Percentiles rank a stretch among this genome's conserved stretches.
Conservation (phyloP, 108 stramenopile genomes). For the Bacterosira constricta region DNA sequence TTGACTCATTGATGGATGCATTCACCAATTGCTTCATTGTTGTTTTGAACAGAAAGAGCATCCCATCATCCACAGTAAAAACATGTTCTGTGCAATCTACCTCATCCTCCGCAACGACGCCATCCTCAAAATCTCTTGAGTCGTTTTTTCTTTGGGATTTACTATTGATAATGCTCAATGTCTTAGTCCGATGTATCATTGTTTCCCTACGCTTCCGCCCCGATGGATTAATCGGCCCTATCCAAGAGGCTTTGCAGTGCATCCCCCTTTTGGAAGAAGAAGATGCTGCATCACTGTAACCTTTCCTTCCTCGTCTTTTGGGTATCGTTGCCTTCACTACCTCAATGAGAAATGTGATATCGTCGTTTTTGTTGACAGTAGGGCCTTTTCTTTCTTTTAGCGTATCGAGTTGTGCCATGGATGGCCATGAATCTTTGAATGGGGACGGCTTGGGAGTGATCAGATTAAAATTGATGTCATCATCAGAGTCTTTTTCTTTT, state of each 20-base stretch:
- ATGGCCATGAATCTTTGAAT: too few relatives aligned
- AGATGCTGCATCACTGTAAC: too few relatives aligned
- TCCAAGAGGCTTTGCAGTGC: slow-evolving; percentile 43
- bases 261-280: slow-evolving; percentile 30
- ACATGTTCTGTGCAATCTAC: slow-evolving; percentile 21
- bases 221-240: slow-evolving; percentile 17
- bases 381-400: too few relatives aligned
- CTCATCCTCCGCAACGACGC: background rate
- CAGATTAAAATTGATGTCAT: too few relatives aligned
- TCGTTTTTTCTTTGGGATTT: background rate
- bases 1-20: slow-evolving; percentile 1
- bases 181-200: slow-evolving; percentile 35
- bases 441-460: too few relatives aligned
- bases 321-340: slow-evolving; percentile 36
- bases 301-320: background rate
- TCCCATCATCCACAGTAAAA: slow-evolving; percentile 34
- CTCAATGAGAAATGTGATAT: slow-evolving; percentile 33
- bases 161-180: slow-evolving; percentile 2
- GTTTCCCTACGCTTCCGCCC: slow-evolving; percentile 9
- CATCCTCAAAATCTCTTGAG: background rate
- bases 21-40: slow-evolving; percentile 34
- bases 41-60: slow-evolving; percentile 37
- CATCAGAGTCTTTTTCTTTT: too few relatives aligned
- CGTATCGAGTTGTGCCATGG: too few relatives aligned
- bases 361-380: background rate